Evolutionary conservation across 768 basidiomycete genomes (phyloP), one percentile per base, ranked within the genome.

Genomic region (Coprinopsis strossmayeri): DNA sequence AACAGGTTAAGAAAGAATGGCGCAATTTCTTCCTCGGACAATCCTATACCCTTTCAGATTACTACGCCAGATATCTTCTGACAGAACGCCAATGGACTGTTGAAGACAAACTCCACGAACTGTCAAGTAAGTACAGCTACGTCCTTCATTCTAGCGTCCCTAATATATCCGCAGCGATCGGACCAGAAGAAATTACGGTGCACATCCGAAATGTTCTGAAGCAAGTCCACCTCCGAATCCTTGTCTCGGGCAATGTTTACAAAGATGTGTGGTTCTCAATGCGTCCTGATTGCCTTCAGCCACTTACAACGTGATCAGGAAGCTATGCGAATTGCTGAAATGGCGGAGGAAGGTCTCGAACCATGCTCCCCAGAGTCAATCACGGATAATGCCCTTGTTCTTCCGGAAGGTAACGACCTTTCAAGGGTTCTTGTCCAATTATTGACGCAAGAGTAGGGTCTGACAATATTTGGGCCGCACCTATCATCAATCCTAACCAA

Each of bases 11-110:
- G 64, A 77, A 83, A 51, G 79, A 84, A 46, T 91, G 84, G 78
- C 77, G 84, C 53, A 99, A 97, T 64, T 91, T 92, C 65, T 82
- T 81, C 66, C 76, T 97, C 49, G 81, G 80, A 5, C 87, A 92
- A 64, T 87, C 91, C 1, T 91, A 89, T 64, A 70, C 75, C 5
- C 70, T 93, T 20, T 85, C 88, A 5, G 82, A 87, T 55, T 87
- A 87, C 59, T 92, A 82, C 59, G 71, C 72, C 5, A 76, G 79
- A 15, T 83, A 92, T 63, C 61, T 89, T 9, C 67, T 92, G 45
- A 73, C 86, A 1, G 79, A 88, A 46, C 70, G 73, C 40, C 76
- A 83, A 40, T 95, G 87, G 79, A 85, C 84, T 2, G 62, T 87
- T 15, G 74, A 84, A 34, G 91, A 97, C 57, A 82, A 82, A 49